phyloP scores from a whole-genome alignment of 305 asterid genomes.

The Fraxinus dipetala region DNA sequence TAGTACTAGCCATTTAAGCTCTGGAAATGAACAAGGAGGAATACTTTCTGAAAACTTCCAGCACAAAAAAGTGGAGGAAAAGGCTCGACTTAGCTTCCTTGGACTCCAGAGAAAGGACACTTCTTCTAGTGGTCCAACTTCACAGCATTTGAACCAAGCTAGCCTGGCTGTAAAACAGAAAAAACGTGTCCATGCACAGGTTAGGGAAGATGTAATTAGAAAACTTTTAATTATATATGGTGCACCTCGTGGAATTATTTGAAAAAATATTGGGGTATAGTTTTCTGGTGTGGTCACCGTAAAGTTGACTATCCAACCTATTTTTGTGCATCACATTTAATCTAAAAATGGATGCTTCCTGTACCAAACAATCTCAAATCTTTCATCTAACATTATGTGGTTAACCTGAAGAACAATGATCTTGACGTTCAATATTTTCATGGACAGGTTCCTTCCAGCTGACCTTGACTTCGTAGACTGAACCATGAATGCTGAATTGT shows the following conservation, averaged over 20 bases:
- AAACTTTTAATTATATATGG: constrained; percentile 4
- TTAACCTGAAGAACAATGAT: background rate
- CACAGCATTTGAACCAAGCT: constrained; percentile 62
- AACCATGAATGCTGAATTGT: background rate
- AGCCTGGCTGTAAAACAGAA: constrained; percentile 63
- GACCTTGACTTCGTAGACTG: background rate
- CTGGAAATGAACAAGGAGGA: constrained; percentile 51
- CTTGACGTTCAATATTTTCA: background rate
- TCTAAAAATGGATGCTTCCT: background rate
- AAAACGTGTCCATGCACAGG: constrained; percentile 82
- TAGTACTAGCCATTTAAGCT: constrained; percentile 42
- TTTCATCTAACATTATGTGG: background rate
- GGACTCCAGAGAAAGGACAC: constrained; percentile 51
- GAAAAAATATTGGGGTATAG: background rate
- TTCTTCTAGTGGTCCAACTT: constrained; percentile 48
- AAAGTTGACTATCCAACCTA: background rate
- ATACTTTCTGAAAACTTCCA: constrained; percentile 39
- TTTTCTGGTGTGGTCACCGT: background rate
- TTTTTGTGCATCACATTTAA: background rate
- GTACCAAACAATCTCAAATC: background rate
- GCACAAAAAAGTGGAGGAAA: constrained; percentile 48
- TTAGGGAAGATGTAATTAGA: constrained; percentile 26
- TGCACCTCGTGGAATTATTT: constrained; percentile 4
- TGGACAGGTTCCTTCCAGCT: background rate
- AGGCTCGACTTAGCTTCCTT: constrained; percentile 36